Conservation (phyloP, 768 basidiomycete species). For the Amanita pallidorosea region DNA sequence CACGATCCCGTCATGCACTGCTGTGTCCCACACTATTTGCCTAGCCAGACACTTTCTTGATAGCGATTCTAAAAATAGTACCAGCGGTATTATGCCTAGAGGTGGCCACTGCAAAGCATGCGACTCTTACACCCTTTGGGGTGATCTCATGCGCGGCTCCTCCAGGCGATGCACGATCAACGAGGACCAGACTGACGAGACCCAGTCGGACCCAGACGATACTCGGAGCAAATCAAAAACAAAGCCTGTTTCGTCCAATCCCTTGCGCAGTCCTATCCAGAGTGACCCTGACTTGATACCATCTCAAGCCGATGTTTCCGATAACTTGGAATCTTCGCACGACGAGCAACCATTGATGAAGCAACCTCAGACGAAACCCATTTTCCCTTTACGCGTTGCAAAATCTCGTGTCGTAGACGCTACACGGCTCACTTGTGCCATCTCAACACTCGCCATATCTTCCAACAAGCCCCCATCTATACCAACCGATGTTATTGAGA, state of each 20-base stretch:
- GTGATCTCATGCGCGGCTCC: constrained; percentile 54
- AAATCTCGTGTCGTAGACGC: not conserved
- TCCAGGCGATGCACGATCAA: constrained; percentile 33
- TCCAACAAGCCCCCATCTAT: not conserved
- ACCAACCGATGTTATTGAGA: constrained; percentile 10
- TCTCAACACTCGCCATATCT: constrained; percentile 12
- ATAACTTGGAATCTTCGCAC: not conserved
- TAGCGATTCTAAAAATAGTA: constrained; percentile 11
- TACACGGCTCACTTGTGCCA: constrained; percentile 8
- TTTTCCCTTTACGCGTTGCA: not conserved
- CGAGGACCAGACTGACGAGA: constrained; percentile 18
- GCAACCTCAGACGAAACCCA: not conserved
- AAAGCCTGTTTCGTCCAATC: not conserved
- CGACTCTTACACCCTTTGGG: constrained; percentile 50
- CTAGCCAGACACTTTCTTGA: constrained; percentile 37
- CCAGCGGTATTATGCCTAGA: constrained; percentile 37
- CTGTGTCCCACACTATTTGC: constrained; percentile 49
- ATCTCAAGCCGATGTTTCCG: not conserved
- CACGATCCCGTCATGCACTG: constrained; percentile 34
- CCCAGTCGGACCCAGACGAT: not conserved
- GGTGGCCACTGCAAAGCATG: constrained; percentile 52
- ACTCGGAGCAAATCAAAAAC: not conserved
- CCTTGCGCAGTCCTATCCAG: not conserved
- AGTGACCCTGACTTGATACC: no score
- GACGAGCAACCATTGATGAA: not conserved